A percentile compares a stretch with the other conserved stretches of the same genome.
Conservation (phyloP, 139 green algal genomes). For the Chlorella sorokiniana region DNA sequence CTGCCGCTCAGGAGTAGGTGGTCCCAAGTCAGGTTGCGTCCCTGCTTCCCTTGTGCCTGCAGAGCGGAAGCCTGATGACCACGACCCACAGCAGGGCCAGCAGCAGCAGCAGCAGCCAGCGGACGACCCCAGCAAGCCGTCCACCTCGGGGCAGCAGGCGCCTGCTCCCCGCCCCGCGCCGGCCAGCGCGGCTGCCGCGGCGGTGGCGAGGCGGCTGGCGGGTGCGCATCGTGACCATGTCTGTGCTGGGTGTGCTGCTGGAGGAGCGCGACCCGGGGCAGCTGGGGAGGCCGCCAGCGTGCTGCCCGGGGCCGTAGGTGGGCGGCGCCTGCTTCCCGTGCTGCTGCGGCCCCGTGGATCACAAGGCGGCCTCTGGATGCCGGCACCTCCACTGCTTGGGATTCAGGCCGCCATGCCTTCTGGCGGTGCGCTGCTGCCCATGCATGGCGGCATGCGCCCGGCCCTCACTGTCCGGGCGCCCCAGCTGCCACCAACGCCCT, state of each 20-base stretch:
- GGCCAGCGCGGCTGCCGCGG: background rate
- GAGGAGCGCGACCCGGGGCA: conserved; percentile 52
- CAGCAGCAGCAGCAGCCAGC: conserved; percentile 15
- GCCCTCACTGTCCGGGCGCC: background rate
- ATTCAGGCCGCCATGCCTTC: background rate
- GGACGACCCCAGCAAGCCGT: background rate
- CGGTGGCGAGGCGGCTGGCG: conserved; percentile 53
- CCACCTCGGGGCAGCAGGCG: background rate
- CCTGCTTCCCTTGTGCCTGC: background rate
- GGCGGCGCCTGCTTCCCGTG: background rate
- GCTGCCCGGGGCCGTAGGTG: conserved; percentile 41
- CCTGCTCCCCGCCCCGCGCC: background rate
- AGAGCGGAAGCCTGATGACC: conserved; percentile 17
- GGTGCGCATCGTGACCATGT: conserved; percentile 71
- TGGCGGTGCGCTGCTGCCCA: background rate
- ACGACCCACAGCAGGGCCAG: background rate
- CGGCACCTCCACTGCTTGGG: background rate
- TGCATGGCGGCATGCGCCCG: background rate
- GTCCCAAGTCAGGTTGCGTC: too few species aligned
- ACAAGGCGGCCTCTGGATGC: background rate
- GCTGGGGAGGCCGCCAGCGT: conserved; percentile 64
- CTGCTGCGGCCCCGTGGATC: background rate
- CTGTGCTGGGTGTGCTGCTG: conserved; percentile 68
- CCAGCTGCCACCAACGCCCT: background rate
- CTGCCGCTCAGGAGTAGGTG: background rate